Percentiles rank a stretch among this genome's conserved stretches.
Evolutionary conservation across 1,284 basidiomycete genomes (phyloP).

Genomic region (Apiotrichum montevideense): DNA sequence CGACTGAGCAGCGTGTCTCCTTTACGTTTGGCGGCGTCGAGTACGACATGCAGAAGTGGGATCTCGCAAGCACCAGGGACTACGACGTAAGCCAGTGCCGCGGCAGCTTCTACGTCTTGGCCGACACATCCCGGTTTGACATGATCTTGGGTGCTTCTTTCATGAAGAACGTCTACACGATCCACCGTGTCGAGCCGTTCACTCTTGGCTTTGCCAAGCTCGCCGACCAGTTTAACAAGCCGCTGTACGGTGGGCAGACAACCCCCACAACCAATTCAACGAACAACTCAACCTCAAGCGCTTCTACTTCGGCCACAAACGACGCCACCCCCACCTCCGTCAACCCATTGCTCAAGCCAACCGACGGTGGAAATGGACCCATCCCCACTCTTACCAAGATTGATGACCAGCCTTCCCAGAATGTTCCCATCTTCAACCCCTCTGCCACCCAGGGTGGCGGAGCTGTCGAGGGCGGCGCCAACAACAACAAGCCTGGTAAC

Average conservation of each 20-base stretch:
- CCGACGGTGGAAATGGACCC: too few relatives aligned
- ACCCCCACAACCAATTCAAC: too few relatives aligned
- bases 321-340: too few relatives aligned
- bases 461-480: too few relatives aligned
- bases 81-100: not conserved
- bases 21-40: not conserved
- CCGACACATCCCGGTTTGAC: not conserved
- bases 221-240: not conserved
- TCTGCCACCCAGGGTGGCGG: too few relatives aligned
- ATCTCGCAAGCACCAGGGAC: not conserved
- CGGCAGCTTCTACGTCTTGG: not conserved
- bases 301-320: too few relatives aligned
- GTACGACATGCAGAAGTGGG: not conserved
- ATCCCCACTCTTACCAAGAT: too few relatives aligned
- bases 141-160: not conserved
- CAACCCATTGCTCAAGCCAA: too few relatives aligned
- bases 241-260: not conserved
- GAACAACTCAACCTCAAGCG: too few relatives aligned
- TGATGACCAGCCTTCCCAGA: too few relatives aligned
- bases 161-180: conserved; percentile 42
- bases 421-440: too few relatives aligned
- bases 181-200: not conserved
- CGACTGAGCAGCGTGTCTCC: not conserved
- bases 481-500: too few relatives aligned
- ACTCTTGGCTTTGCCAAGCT: not conserved